Conservation (phyloP, 1,284 basidiomycete genomes). For the Inonotus obliquus region DNA sequence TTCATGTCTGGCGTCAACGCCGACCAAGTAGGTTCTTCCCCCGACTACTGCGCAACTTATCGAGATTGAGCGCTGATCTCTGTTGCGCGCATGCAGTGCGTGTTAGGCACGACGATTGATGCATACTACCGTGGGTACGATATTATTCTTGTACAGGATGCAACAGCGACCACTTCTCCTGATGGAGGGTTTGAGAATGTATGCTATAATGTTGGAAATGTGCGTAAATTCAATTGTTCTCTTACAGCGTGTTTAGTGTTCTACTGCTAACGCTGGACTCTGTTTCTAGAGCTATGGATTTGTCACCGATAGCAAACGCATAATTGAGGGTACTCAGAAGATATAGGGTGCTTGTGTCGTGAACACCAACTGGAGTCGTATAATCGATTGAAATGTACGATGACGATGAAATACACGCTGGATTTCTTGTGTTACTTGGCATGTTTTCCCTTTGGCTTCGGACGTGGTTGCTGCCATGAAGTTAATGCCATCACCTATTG, state of each 20-base stretch:
- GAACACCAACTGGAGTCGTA: neutral
- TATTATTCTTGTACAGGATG: conserved; percentile 52
- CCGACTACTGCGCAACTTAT: neutral
- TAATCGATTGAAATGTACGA: neutral
- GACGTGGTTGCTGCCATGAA: too few relatives aligned
- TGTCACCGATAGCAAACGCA: conserved; percentile 45
- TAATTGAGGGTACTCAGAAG: conserved; percentile 22
- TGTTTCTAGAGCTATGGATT: conserved; percentile 51
- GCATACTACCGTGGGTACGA: conserved; percentile 64
- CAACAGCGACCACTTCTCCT: conserved; percentile 58
- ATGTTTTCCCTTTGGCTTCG: too few relatives aligned
- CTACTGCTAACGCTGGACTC: neutral
- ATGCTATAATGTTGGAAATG: conserved; percentile 50
- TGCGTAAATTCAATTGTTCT: conserved; percentile 29
- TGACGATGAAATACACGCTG: neutral
- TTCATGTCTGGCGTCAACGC: conserved; percentile 64
- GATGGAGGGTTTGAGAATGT: conserved; percentile 55
- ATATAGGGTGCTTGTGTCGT: neutral
- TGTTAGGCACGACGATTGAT: conserved; percentile 59
- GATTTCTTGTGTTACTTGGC: neutral
- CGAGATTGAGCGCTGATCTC: neutral
- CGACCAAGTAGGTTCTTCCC: conserved; percentile 46
- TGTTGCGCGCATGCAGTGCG: conserved; percentile 40
- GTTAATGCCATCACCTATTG: too few relatives aligned
- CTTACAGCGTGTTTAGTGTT: neutral